Evolutionary conservation across 1,139 yeast species (phyloP), one percentile per base, ranked within the genome.

Genomic region (Arxiozyma bovina): DNA sequence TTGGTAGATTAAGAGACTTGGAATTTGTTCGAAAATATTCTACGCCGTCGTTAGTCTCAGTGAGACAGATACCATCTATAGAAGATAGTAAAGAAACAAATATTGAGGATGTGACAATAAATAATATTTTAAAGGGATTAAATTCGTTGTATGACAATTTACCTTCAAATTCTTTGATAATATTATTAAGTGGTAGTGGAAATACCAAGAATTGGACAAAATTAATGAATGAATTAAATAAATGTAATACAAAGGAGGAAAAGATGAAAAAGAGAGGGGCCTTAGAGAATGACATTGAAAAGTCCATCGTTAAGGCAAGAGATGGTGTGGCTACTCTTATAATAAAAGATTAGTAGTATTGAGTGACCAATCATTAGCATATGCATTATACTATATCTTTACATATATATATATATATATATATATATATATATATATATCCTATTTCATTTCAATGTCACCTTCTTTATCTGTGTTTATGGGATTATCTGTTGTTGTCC

Each of bases 121-220:
- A 46, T 22, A 25, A 22, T 18, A 21, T 46, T 38, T 34, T 46
- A 46, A 22, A 34, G 22, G 42, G 23, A 18, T 62, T 91, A 18
- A 60, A 68, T 12, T 67, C 67, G 45, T 70, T 91, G 4, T 82
- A 85, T 63, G 71, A 74, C 0, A 59, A 66, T 2, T 64, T 86
- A 23, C 90, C 96, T 0, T 70, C 73, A 0, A 76, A 82, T 50
- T 78, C 95, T 0, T 71, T 84, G 27, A 63, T 91, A 41, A 71
- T 89, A 0, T 66, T 90, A 0, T 74, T 81, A 62, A 77, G 89
- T 0, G 87, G 86, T 1, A 74, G 79, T 54, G 90, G 91, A 1
- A 79, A 82, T 60, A 81, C 85, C 3, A 66, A 75, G 21, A 78
- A 74, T 27, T 68, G 67, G 64, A 61, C 60, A 38, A 54, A 55